A percentile compares a stretch with the other conserved stretches of the same genome.
These are phyloP conservation scores for Xenosphaeropsis pyriputrescens DNA, from an alignment of 2,329 filamentous ascomycete species.

Conservation along the genomic window DNA sequence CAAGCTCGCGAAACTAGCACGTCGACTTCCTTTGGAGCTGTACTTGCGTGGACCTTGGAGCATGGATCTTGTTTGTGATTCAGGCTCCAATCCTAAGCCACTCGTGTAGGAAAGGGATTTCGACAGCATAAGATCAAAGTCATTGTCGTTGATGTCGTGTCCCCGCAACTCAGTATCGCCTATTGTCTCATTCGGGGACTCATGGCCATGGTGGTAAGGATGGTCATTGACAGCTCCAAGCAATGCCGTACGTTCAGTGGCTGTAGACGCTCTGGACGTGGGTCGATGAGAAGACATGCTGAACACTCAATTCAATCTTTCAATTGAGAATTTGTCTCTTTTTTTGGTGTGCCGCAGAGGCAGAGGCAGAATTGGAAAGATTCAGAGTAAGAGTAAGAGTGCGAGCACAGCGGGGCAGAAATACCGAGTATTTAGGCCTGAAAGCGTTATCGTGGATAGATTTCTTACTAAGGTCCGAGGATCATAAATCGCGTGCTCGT, in stretches of 20 bases:
- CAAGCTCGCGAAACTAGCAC: slow-evolving; percentile 7
- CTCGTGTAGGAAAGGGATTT: slow-evolving; percentile 13
- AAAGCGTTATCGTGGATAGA: too few relatives aligned
- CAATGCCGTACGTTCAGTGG: slow-evolving; percentile 1
- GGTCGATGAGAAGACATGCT: too few relatives aligned
- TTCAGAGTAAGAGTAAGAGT: too few relatives aligned
- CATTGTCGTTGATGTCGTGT: slow-evolving; percentile 14
- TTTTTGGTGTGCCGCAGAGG: too few relatives aligned
- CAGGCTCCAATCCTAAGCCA: slow-evolving; percentile 13
- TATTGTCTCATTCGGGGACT: slow-evolving; percentile 3
- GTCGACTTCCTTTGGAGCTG: slow-evolving; percentile 4
- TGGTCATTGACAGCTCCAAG: slow-evolving; percentile 2
- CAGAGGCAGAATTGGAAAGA: too few relatives aligned
- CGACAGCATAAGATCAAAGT: slow-evolving; percentile 14
- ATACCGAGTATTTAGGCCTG: too few relatives aligned
- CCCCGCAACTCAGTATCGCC: slow-evolving; percentile 1
- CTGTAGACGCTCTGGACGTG: neutral
- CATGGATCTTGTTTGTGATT: slow-evolving; percentile 16
- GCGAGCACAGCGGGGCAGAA: too few relatives aligned
- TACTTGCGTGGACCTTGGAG: slow-evolving; percentile 14
- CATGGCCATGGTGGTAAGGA: slow-evolving; percentile 1
- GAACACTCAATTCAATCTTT: too few relatives aligned
- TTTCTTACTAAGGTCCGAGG: too few relatives aligned
- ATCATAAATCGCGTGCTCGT: too few relatives aligned
- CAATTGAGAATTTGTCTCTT: too few relatives aligned